These are phyloP conservation scores for Eucalyptus curtisii DNA, from an alignment of 345 rosid species.

Conservation along the genomic window DNA sequence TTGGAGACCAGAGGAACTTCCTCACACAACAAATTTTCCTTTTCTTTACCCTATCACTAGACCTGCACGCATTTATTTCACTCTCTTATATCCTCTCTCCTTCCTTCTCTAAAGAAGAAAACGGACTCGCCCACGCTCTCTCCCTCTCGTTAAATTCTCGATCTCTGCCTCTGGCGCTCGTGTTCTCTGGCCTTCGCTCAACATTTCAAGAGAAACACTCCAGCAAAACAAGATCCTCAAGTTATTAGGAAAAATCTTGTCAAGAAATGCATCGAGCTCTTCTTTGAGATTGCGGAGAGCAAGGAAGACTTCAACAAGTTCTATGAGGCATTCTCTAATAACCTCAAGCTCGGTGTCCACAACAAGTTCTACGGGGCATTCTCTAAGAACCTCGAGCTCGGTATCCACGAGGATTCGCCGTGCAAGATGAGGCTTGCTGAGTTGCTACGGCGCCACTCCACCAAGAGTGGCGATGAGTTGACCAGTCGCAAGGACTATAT, in stretches of 20 bases:
- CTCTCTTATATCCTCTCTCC: no score
- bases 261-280: conserved; percentile 73
- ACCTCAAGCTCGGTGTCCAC: conserved; percentile 81
- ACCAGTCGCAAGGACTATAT: conserved; percentile 79
- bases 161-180: no score
- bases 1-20: no score
- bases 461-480: conserved; percentile 83
- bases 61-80: no score
- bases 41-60: no score
- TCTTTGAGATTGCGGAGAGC: conserved; percentile 16
- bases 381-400: conserved; percentile 77
- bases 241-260: conserved; percentile 86
- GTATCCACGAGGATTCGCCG: conserved; percentile 73
- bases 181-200: conserved; percentile 18
- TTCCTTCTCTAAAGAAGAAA: no score
- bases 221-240: conserved; percentile 87
- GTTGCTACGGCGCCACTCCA: conserved; percentile 66
- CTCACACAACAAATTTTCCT: no score
- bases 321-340: conserved; percentile 78
- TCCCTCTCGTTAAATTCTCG: no score
- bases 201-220: conserved; percentile 70
- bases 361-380: conserved; percentile 81
- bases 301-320: conserved; percentile 85
- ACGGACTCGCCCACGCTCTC: no score
- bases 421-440: conserved; percentile 73